Percentiles rank a stretch among this genome's conserved stretches.
Evolutionary conservation across 371 early-diverging fungal species (phyloP).

Genomic region (Nosema granulosis): DNA sequence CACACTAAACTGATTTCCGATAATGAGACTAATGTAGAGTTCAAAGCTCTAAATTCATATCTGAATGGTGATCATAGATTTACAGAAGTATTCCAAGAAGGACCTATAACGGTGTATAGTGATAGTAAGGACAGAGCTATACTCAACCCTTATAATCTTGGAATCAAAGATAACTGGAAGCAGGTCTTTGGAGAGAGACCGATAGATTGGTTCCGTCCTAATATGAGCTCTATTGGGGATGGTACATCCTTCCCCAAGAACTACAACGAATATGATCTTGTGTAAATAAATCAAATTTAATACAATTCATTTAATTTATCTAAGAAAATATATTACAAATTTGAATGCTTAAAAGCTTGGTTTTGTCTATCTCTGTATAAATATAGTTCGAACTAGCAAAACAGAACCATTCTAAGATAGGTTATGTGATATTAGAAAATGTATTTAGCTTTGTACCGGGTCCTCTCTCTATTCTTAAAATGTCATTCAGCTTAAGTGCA

Average conservation of each 20-base stretch:
- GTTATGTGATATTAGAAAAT: no score
- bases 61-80: constrained; percentile 45
- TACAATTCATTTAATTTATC: no score
- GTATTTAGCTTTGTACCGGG: no score
- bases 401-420: no score
- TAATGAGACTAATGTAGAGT: constrained; percentile 90
- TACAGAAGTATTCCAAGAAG: constrained; percentile 70
- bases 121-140: constrained; percentile 69
- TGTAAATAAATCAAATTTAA: no score
- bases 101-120: constrained; percentile 72
- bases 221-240: constrained; percentile 62
- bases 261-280: constrained; percentile 19
- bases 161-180: constrained; percentile 72
- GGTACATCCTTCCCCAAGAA: constrained; percentile 62
- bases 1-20: constrained; percentile 76
- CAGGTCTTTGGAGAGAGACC: constrained; percentile 72
- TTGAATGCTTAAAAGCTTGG: no score
- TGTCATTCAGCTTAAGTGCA: no score
- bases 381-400: no score
- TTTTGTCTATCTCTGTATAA: no score
- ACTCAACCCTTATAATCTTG: constrained; percentile 84
- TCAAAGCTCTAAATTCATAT: constrained; percentile 57
- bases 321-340: background rate
- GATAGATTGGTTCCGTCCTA: constrained; percentile 69
- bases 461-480: no score